Conservation (phyloP, 2,329 filamentous ascomycete species). For the Paradendryphiella salina region DNA sequence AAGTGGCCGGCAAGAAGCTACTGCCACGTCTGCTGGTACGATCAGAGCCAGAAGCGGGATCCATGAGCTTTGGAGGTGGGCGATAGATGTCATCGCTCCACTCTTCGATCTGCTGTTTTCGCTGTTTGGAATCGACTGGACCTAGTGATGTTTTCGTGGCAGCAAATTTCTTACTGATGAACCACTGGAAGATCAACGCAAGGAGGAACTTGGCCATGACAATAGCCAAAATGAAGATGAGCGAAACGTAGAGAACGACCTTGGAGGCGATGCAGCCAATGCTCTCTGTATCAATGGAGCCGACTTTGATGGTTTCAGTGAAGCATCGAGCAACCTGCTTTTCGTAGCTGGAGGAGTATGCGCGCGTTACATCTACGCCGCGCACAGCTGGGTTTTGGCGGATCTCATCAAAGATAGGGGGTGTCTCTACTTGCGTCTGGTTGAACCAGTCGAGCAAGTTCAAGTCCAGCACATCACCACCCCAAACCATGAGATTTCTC, state of each 20-base stretch:
- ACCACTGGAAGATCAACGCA: slow-evolving; percentile 94
- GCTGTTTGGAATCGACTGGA: slow-evolving; percentile 74
- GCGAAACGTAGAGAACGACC: slow-evolving; percentile 91
- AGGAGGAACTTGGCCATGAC: slow-evolving; percentile 85
- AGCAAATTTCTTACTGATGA: slow-evolving; percentile 82
- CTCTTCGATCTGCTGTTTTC: slow-evolving; percentile 92
- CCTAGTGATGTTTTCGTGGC: slow-evolving; percentile 81
- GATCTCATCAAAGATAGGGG: slow-evolving; percentile 77
- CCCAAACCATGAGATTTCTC: slow-evolving; percentile 92
- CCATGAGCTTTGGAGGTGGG: slow-evolving; percentile 78
- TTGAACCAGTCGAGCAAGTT: slow-evolving; percentile 92
- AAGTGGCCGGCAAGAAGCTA: slow-evolving; percentile 86
- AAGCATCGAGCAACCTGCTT: slow-evolving; percentile 86
- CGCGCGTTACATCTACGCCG: slow-evolving; percentile 85
- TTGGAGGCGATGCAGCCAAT: slow-evolving; percentile 97
- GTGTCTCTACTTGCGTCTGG: slow-evolving; percentile 73
- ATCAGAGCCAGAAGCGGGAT: slow-evolving; percentile 68
- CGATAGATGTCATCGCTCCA: slow-evolving; percentile 98
- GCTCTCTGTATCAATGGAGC: slow-evolving; percentile 91
- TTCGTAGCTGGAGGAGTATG: slow-evolving; percentile 76
- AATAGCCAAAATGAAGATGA: slow-evolving; percentile 88
- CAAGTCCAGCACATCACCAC: slow-evolving; percentile 88
- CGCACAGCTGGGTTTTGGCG: slow-evolving; percentile 70
- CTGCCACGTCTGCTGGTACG: slow-evolving; percentile 79
- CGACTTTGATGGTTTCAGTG: slow-evolving; percentile 92